phyloP scores from a whole-genome alignment of 1,139 yeast species.

The Nadsonia starkeyi-henricii region DNA sequence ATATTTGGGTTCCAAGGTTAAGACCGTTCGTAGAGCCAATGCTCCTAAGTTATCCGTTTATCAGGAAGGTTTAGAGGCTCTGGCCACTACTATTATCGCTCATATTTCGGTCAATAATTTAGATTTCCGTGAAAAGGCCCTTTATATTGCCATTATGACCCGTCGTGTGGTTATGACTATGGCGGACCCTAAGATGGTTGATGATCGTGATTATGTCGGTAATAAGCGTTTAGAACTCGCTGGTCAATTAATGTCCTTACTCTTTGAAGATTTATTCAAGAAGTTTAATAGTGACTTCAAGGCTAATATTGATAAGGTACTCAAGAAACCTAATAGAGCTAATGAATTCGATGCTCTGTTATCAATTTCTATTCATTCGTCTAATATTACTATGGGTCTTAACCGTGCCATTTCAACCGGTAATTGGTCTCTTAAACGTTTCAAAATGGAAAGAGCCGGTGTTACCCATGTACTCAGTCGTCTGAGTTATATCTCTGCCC shows the following conservation, averaged over 20 bases:
- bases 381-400: constrained; percentile 85
- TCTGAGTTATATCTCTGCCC: constrained; percentile 80
- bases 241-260: constrained; percentile 86
- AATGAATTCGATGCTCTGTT: constrained; percentile 89
- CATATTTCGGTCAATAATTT: constrained; percentile 77
- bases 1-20: constrained; percentile 80
- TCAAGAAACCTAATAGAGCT: constrained; percentile 88
- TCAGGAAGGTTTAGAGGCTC: constrained; percentile 95
- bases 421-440: constrained; percentile 95
- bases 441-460: constrained; percentile 99
- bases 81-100: constrained; percentile 92
- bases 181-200: constrained; percentile 89
- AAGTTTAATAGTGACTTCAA: constrained; percentile 91
- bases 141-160: constrained; percentile 92
- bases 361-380: constrained; percentile 79
- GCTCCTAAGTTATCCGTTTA: constrained; percentile 65
- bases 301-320: constrained; percentile 81
- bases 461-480: constrained; percentile 92
- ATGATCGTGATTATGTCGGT: constrained; percentile 97
- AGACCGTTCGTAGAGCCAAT: constrained; percentile 77
- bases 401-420: constrained; percentile 97
- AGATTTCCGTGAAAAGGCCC: constrained; percentile 86
- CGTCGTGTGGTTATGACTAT: constrained; percentile 92
- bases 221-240: constrained; percentile 94
- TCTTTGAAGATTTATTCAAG: constrained; percentile 93